These are phyloP conservation scores for Phenoliferia sp. DNA, from an alignment of 1,284 basidiomycete species.

Conservation along the genomic window DNA sequence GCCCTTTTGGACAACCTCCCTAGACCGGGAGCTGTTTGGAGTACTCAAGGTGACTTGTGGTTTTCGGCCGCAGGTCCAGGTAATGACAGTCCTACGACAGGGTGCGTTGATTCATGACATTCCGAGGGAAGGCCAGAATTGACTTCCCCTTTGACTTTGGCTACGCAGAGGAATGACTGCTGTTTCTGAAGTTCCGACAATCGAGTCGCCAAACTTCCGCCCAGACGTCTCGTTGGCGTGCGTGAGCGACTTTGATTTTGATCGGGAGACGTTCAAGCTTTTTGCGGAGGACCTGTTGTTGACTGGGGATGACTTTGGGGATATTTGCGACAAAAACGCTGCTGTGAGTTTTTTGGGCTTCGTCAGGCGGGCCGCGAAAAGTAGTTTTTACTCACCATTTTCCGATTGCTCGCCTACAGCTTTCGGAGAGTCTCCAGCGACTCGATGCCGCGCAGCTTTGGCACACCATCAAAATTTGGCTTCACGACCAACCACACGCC, in stretches of 20 bases:
- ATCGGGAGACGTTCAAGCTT: constrained; percentile 13
- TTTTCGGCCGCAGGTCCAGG: constrained; percentile 42
- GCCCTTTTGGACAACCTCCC: constrained; percentile 25
- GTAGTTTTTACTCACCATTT: too few relatives aligned
- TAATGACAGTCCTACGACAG: constrained; percentile 3
- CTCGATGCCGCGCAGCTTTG: constrained; percentile 26
- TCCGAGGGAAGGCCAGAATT: too few relatives aligned
- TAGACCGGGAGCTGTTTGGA: constrained; percentile 17
- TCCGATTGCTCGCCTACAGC: neutral
- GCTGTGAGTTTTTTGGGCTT: constrained; percentile 1
- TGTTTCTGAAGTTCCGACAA: neutral
- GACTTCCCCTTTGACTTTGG: neutral
- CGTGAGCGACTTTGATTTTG: constrained; percentile 20
- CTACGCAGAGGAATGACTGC: neutral
- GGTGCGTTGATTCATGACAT: neutral
- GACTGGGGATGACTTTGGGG: constrained; percentile 11
- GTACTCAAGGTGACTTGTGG: constrained; percentile 46
- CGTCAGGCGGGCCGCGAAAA: too few relatives aligned
- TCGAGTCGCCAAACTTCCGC: constrained; percentile 11
- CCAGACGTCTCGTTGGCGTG: constrained; percentile 12
- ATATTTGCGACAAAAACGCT: constrained; percentile 25
- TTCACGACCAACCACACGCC: constrained; percentile 9
- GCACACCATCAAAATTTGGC: constrained; percentile 24
- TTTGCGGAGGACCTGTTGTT: constrained; percentile 23
- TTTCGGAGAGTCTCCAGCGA: constrained; percentile 7